These are phyloP conservation scores for Fusarium praegraminearum DNA, from an alignment of 2,329 filamentous ascomycete species.

Conservation along the genomic window DNA sequence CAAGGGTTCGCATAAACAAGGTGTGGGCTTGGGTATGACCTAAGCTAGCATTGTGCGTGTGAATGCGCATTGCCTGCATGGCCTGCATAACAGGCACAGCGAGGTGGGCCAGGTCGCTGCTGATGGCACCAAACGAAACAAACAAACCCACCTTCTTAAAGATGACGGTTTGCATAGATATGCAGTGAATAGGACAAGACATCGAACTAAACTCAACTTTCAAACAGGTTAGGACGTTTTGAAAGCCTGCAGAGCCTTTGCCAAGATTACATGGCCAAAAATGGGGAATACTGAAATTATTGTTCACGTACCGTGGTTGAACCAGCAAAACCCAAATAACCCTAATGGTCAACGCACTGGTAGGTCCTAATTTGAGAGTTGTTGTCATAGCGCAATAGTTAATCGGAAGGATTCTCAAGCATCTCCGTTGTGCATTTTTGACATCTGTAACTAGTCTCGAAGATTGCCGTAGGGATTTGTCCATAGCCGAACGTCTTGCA, in stretches of 20 bases:
- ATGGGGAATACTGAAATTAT: background rate
- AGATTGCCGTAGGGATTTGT: constrained; percentile 41
- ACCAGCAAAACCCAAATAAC: background rate
- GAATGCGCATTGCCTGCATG: constrained; percentile 28
- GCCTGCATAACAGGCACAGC: constrained; percentile 36
- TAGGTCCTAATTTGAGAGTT: constrained; percentile 5
- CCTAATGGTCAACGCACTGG: background rate
- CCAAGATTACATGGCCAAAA: background rate
- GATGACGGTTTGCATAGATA: constrained; percentile 37
- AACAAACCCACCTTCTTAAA: constrained; percentile 17
- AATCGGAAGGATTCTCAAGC: constrained; percentile 27
- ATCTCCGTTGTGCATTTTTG: constrained; percentile 37
- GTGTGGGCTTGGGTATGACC: constrained; percentile 32
- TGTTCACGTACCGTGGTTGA: background rate
- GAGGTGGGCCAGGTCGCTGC: constrained; percentile 31
- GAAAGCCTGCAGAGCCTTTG: background rate
- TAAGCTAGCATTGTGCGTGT: constrained; percentile 19
- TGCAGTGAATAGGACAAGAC: constrained; percentile 1
- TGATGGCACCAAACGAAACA: constrained; percentile 27
- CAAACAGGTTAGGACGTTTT: constrained; percentile 1
- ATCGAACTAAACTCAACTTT: background rate
- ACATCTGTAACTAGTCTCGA: constrained; percentile 34
- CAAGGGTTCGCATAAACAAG: constrained; percentile 44
- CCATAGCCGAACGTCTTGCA: constrained; percentile 33
- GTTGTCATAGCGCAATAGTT: constrained; percentile 22